phyloP scores from a whole-genome alignment of 345 rosid genomes.

The Ricinus communis region DNA sequence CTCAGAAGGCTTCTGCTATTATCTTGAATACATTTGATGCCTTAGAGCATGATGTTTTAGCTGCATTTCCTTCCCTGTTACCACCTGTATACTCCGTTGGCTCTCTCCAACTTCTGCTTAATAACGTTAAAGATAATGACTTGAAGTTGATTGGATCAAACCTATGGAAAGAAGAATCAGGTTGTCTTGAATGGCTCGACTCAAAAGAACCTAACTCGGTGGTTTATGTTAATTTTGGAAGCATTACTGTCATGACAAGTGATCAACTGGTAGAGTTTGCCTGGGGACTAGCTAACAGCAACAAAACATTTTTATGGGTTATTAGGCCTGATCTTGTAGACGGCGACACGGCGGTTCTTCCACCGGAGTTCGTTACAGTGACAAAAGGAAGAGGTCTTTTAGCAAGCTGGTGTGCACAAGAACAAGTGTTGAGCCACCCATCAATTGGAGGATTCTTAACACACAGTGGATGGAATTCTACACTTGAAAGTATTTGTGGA shows the following conservation, averaged over 20 bases:
- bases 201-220: constrained; percentile 13
- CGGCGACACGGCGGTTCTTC: constrained; percentile 5
- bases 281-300: constrained; percentile 23
- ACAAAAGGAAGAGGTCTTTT: constrained; percentile 14
- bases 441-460: constrained; percentile 19
- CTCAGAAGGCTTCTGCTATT: constrained; percentile 9
- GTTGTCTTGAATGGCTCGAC: constrained; percentile 14
- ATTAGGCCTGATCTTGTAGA: constrained; percentile 20
- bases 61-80: neutral
- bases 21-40: constrained; percentile 17
- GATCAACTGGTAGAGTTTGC: constrained; percentile 17
- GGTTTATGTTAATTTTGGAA: constrained; percentile 20
- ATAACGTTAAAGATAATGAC: neutral
- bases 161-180: constrained; percentile 16
- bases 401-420: constrained; percentile 22
- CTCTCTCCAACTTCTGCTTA: constrained; percentile 10
- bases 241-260: constrained; percentile 17
- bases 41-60: constrained; percentile 9
- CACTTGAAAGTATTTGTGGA: constrained; percentile 18
- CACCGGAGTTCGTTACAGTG: neutral
- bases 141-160: constrained; percentile 17
- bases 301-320: constrained; percentile 13
- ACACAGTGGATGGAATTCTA: constrained; percentile 30
- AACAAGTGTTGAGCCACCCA: constrained; percentile 15
- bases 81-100: constrained; percentile 17